Percentiles rank a stretch among this genome's conserved stretches.
These are phyloP conservation scores for Polytrichum formosum DNA, from an alignment of 225 moss, liverwort and hornwort genomes.

Conservation along the genomic window DNA sequence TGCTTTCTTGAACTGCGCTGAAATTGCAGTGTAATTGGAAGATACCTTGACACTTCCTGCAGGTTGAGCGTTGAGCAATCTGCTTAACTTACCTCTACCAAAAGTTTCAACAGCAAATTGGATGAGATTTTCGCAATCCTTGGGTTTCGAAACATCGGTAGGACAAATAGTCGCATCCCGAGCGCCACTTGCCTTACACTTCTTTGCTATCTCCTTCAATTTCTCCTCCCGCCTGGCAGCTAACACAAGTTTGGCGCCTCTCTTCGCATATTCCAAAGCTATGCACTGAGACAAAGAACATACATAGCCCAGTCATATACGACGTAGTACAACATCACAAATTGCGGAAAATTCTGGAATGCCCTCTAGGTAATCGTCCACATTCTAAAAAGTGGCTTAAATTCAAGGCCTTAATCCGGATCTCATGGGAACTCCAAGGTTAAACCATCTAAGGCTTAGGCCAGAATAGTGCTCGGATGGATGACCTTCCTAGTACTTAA, in stretches of 20 bases:
- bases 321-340: background rate
- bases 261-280: slow-evolving; percentile 41
- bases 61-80: too few species aligned
- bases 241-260: slow-evolving; percentile 41
- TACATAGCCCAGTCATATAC: background rate
- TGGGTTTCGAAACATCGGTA: slow-evolving; percentile 30
- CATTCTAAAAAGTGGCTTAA: background rate
- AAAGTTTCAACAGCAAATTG: slow-evolving; percentile 31
- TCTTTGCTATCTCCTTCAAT: slow-evolving; percentile 30
- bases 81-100: slow-evolving; percentile 20
- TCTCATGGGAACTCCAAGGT: too few species aligned
- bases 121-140: slow-evolving; percentile 34
- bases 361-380: background rate
- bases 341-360: background rate
- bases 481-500: too few species aligned
- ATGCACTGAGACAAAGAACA: slow-evolving; percentile 18
- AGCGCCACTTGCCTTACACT: slow-evolving; percentile 33
- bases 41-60: too few species aligned
- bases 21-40: too few species aligned
- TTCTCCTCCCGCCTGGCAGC: slow-evolving; percentile 37
- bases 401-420: too few species aligned
- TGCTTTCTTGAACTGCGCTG: too few species aligned
- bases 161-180: slow-evolving; percentile 20
- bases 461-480: too few species aligned
- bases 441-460: too few species aligned